A percentile compares a stretch with the other conserved stretches of the same genome.
Evolutionary conservation across 441 rosid genomes (phyloP).

Genomic region (Viola pubescens): DNA sequence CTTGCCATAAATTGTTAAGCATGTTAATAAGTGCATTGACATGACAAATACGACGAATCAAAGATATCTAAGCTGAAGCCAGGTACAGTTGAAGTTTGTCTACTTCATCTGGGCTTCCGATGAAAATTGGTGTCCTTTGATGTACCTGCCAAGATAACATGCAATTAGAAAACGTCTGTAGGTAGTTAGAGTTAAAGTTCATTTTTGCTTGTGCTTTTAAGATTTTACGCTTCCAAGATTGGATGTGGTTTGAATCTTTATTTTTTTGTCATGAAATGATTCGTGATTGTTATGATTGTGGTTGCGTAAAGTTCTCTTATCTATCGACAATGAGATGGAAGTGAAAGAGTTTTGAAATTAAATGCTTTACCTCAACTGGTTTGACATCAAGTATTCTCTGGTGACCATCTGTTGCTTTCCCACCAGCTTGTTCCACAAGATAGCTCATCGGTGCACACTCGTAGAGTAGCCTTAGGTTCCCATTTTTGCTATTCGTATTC

Average conservation of each 20-base stretch:
- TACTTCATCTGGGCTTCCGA: conserved; percentile 34
- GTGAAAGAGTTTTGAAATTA: neutral
- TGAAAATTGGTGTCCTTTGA: conserved; percentile 28
- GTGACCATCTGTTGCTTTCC: conserved; percentile 26
- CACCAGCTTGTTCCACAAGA: conserved; percentile 32
- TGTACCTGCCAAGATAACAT: conserved; percentile 21
- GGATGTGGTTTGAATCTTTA: neutral
- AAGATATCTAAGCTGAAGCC: conserved; percentile 16
- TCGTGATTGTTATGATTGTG: neutral
- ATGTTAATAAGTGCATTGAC: neutral
- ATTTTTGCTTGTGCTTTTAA: neutral
- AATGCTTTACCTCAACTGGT: conserved; percentile 22
- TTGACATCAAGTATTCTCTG: conserved; percentile 29
- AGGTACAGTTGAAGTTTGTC: conserved; percentile 25
- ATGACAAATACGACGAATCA: neutral
- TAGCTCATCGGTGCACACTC: conserved; percentile 37
- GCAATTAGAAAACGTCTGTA: neutral
- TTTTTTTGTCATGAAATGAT: neutral
- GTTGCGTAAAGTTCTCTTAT: neutral
- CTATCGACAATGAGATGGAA: neutral
- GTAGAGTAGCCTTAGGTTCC: conserved; percentile 29
- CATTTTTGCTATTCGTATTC: conserved; percentile 22
- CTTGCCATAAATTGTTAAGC: neutral
- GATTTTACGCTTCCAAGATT: neutral
- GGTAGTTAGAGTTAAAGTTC: neutral